Percentiles rank a stretch among this genome's conserved stretches.
These are phyloP conservation scores for Amanita pallidorosea DNA, from an alignment of 768 basidiomycete species.

Conservation along the genomic window DNA sequence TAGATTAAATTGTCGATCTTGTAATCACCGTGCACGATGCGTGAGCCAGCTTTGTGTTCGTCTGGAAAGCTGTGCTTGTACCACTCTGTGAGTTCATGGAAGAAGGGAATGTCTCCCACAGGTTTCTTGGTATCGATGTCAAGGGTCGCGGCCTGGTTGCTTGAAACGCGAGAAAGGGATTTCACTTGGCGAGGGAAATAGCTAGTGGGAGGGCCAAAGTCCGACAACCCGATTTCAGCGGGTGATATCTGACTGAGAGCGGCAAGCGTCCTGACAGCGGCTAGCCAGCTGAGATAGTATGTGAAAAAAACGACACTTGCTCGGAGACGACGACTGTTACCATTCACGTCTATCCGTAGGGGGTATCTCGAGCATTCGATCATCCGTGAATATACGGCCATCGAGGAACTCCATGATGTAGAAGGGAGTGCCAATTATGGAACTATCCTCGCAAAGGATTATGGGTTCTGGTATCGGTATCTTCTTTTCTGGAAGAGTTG, in stretches of 20 bases:
- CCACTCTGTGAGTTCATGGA: slow-evolving; percentile 66
- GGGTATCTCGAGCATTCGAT: slow-evolving; percentile 59
- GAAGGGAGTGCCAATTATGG: slow-evolving; percentile 81
- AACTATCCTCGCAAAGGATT: slow-evolving; percentile 67
- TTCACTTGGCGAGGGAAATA: slow-evolving; percentile 95
- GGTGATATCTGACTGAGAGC: slow-evolving; percentile 59
- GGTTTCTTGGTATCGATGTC: slow-evolving; percentile 53
- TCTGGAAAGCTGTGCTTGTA: slow-evolving; percentile 67
- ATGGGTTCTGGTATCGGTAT: slow-evolving; percentile 86
- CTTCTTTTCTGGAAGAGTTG: slow-evolving; percentile 34
- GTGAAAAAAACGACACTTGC: not conserved
- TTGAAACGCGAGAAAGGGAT: slow-evolving; percentile 73
- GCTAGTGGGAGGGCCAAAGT: slow-evolving; percentile 61
- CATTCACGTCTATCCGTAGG: slow-evolving; percentile 58
- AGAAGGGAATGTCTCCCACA: slow-evolving; percentile 66
- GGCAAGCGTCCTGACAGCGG: slow-evolving; percentile 62
- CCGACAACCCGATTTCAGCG: slow-evolving; percentile 49
- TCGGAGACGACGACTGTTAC: slow-evolving; percentile 26
- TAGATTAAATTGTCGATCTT: slow-evolving; percentile 98
- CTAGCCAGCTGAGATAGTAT: slow-evolving; percentile 51
- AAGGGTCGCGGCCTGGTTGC: slow-evolving; percentile 58
- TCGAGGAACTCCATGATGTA: slow-evolving; percentile 96
- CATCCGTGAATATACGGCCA: slow-evolving; percentile 88
- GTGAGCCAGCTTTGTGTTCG: slow-evolving; percentile 60
- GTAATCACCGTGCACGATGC: slow-evolving; percentile 97